phyloP scores from a whole-genome alignment of 202 grass and related monocot genomes.

The Elaeis oleifera region DNA sequence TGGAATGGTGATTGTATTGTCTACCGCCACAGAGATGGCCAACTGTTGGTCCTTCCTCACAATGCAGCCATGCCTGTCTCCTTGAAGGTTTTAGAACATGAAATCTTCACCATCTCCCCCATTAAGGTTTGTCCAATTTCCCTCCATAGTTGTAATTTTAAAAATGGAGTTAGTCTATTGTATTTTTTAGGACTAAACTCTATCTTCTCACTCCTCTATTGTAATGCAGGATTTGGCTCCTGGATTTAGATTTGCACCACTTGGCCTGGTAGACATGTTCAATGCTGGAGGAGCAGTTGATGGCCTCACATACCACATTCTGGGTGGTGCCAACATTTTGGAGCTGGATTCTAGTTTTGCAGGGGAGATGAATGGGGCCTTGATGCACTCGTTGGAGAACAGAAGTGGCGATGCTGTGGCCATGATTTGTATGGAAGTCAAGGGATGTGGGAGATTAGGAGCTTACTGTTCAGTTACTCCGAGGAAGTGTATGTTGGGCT shows the following conservation, averaged over 20 bases:
- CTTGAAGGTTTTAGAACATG: conserved; percentile 75
- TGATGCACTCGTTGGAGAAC: background rate
- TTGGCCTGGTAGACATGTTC: conserved; percentile 80
- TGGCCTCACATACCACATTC: conserved; percentile 51
- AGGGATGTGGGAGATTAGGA: conserved; percentile 65
- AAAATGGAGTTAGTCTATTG: background rate
- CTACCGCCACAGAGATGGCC: conserved; percentile 38
- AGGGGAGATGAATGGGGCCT: background rate
- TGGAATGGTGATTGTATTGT: conserved; percentile 73
- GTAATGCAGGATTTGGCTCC: conserved; percentile 53
- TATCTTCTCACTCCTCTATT: background rate
- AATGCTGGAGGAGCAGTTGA: conserved; percentile 72
- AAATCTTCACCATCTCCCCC: conserved; percentile 60
- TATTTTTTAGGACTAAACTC: background rate
- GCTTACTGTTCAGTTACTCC: conserved; percentile 57
- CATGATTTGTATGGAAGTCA: conserved; percentile 64
- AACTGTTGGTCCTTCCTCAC: conserved; percentile 43
- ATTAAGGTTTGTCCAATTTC: conserved; percentile 48
- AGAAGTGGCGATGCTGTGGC: conserved; percentile 30
- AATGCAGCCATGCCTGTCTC: conserved; percentile 44
- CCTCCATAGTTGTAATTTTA: background rate
- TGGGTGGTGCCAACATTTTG: conserved; percentile 18
- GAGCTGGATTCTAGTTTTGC: conserved; percentile 9
- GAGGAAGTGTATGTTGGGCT: conserved; percentile 45
- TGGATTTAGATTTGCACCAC: conserved; percentile 52